Evolutionary conservation across 2,329 filamentous ascomycete genomes (phyloP), one percentile per base, ranked within the genome.

Genomic region (Ophiocordyceps unilateralis): DNA sequence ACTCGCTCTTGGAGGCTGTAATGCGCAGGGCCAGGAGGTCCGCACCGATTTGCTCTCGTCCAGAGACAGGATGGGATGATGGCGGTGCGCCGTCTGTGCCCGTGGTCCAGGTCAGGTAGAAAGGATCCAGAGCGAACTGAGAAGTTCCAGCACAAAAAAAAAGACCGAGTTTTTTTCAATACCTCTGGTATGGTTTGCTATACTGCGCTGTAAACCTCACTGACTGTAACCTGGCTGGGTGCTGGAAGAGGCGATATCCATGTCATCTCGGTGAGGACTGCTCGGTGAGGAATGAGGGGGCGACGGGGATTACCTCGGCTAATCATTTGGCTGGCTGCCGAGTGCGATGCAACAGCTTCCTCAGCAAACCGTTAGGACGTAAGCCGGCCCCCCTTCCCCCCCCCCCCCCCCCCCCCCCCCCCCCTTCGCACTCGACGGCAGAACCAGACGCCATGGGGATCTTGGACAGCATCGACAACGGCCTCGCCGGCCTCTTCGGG

Each of bases 401-500:
- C n/a, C n/a, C n/a, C n/a, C n/a, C n/a, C n/a, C n/a, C n/a, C n/a
- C n/a, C n/a, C n/a, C n/a, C n/a, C n/a, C n/a, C n/a, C n/a, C n/a
- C n/a, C n/a, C n/a, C n/a, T n/a, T n/a, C n/a, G n/a, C n/a, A n/a
- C n/a, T n/a, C n/a, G n/a, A n/a, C n/a, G n/a, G n/a, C n/a, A n/a
- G n/a, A n/a, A n/a, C n/a, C n/a, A n/a, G n/a, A n/a, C n/a, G n/a
- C n/a, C 5, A 68, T 68, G 65, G 59, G 64, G 43, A 50, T 67
- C 42, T 55, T 72, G 58, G 69, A 76, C 54, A 72, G 75, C 61
- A 65, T 93, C 51, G 87, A 95, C 64, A 68, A 76, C 52, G 67
- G 75, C 55, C 65, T 93, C 49, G 76, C 78, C 42, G 68, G 72
- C 47, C 62, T 89, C 42, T 66, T 93, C 44, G 72, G 77, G 32